phyloP scores from a whole-genome alignment of 441 rosid genomes.

The Erysimum pusillum region DNA sequence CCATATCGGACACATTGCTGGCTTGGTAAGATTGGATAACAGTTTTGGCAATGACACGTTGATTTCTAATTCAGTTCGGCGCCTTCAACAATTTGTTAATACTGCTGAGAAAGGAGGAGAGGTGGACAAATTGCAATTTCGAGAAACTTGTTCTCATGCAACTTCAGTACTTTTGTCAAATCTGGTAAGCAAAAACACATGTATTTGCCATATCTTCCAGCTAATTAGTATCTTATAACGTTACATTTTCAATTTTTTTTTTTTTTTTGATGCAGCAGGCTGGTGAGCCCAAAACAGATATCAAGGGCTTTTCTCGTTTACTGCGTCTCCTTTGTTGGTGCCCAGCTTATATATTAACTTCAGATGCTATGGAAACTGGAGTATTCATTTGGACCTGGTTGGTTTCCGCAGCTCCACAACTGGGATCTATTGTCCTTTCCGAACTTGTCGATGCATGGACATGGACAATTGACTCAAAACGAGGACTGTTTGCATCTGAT shows the following conservation, averaged over 20 bases:
- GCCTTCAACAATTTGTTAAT: conserved; percentile 94
- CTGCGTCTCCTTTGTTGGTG: conserved; percentile 99
- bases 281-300: conserved; percentile 76
- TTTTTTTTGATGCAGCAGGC: conserved; percentile 56
- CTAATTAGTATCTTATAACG: conserved; percentile 25
- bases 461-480: conserved; percentile 97
- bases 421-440: conserved; percentile 92
- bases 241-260: conserved; percentile 18
- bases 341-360: conserved; percentile 96
- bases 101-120: conserved; percentile 90
- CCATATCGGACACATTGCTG: conserved; percentile 98
- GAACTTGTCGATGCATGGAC: conserved; percentile 99
- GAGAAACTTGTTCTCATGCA: conserved; percentile 93
- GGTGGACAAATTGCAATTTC: conserved; percentile 87
- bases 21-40: conserved; percentile 96
- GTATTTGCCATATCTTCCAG: conserved; percentile 24
- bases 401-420: conserved; percentile 96
- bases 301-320: conserved; percentile 92
- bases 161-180: conserved; percentile 94
- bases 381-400: conserved; percentile 99
- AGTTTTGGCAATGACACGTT: conserved; percentile 96
- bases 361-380: conserved; percentile 98
- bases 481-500: conserved; percentile 96
- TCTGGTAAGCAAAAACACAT: conserved; percentile 65
- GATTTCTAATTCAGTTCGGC: conserved; percentile 82